Conservation (phyloP, 129 eudicot genomes). For the Silybum marianum region DNA sequence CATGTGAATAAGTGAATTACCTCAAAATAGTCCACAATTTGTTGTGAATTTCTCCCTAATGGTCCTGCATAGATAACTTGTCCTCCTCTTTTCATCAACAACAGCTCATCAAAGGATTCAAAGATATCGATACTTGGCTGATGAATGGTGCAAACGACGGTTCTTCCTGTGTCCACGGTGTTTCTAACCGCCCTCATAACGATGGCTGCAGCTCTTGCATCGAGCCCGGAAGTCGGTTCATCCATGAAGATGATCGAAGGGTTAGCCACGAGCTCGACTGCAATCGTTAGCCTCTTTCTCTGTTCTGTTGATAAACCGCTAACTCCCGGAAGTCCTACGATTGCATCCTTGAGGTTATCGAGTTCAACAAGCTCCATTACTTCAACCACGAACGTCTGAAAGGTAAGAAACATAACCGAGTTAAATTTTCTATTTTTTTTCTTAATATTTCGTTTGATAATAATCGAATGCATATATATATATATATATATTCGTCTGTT, state of each 20-base stretch:
- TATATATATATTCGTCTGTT: not conserved
- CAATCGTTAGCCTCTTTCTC: conserved; percentile 89
- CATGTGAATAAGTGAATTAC: conserved; percentile 31
- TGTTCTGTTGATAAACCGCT: conserved; percentile 87
- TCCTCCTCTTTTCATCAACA: conserved; percentile 94
- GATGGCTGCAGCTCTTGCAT: conserved; percentile 98
- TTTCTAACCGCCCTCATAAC: conserved; percentile 97
- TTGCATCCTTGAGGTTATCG: conserved; percentile 62
- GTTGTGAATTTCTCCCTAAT: conserved; percentile 73
- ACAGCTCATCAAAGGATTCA: conserved; percentile 88
- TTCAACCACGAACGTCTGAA: conserved; percentile 72
- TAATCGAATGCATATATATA: not conserved
- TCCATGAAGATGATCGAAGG: conserved; percentile 99
- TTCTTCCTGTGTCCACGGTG: conserved; percentile 95
- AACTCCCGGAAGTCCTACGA: conserved; percentile 88
- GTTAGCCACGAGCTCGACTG: conserved; percentile 97
- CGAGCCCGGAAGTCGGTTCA: conserved; percentile 99
- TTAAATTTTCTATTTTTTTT: not conserved
- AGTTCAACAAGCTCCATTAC: conserved; percentile 90
- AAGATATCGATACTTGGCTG: conserved; percentile 98
- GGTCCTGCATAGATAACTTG: conserved; percentile 93
- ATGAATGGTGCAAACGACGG: conserved; percentile 97
- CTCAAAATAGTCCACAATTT: conserved; percentile 82
- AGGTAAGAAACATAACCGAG: not conserved
- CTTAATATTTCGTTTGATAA: not conserved